A percentile compares a stretch with the other conserved stretches of the same genome.
These are phyloP conservation scores for Aspergillus tanneri DNA, from an alignment of 2,329 filamentous ascomycete species.

Conservation along the genomic window DNA sequence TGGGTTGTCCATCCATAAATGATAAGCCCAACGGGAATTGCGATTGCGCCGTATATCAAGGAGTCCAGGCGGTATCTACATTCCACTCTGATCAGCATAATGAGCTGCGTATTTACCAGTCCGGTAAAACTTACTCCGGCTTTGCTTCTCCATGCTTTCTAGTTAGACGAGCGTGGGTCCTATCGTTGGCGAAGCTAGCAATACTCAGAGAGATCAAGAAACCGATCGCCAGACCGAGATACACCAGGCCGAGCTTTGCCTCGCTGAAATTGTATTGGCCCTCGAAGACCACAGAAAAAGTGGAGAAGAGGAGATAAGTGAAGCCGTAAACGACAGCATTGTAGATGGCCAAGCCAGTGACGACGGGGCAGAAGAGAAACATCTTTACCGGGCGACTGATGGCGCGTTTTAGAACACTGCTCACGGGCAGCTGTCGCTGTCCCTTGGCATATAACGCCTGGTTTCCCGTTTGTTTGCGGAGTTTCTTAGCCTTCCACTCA, in stretches of 20 bases:
- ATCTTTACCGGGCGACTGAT: conserved; percentile 12
- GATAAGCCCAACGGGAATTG: conserved; percentile 1
- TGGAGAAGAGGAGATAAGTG: conserved; percentile 15
- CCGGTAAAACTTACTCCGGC: conserved; percentile 8
- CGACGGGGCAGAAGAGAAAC: conserved; percentile 10
- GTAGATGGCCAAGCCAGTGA: conserved; percentile 5
- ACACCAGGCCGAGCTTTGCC: conserved; percentile 8
- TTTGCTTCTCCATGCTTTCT: conserved; percentile 10
- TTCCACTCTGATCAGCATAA: not conserved
- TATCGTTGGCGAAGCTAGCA: conserved; percentile 8
- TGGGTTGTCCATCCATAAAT: conserved; percentile 9
- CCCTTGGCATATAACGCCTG: not conserved
- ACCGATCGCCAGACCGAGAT: conserved; percentile 12
- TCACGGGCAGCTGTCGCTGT: not conserved
- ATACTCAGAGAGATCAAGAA: conserved; percentile 10
- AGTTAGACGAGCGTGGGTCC: not conserved
- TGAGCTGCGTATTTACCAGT: not conserved
- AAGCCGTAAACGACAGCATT: conserved; percentile 13
- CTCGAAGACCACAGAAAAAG: conserved; percentile 13
- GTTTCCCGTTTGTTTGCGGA: not conserved
- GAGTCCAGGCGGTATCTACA: conserved; percentile 5
- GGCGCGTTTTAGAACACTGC: not conserved
- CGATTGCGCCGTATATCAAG: conserved; percentile 5
- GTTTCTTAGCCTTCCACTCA: not conserved
- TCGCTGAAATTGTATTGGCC: conserved; percentile 9